Evolutionary conservation across 257 asterid genomes (phyloP).

Genomic region (Marsdenia floribunda): DNA sequence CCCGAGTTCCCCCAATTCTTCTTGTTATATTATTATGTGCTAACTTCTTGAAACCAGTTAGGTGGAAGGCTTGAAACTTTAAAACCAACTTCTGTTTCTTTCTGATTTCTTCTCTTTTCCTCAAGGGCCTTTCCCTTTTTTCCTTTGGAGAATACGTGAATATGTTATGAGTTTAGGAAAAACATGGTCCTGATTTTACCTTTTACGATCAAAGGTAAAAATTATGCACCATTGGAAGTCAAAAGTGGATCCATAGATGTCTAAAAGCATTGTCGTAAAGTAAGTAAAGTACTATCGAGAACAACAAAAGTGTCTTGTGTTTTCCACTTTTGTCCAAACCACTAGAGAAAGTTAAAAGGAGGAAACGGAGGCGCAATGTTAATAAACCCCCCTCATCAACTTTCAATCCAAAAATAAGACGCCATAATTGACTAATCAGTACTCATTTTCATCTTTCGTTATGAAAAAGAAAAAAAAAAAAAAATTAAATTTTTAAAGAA

Average conservation of each 20-base stretch:
- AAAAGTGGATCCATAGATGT: constrained; percentile 39
- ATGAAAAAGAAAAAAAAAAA: constrained; percentile 9
- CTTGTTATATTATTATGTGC: not conserved
- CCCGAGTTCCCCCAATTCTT: not conserved
- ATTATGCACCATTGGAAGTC: constrained; percentile 32
- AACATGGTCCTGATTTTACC: not conserved
- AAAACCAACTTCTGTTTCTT: not conserved
- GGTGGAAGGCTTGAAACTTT: not conserved
- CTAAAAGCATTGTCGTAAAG: constrained; percentile 45
- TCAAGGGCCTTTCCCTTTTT: not conserved
- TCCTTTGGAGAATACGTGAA: not conserved
- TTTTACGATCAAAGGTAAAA: not conserved
- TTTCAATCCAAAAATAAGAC: constrained; percentile 23
- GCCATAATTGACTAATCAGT: constrained; percentile 64
- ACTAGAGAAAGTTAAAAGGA: constrained; percentile 25
- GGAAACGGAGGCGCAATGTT: constrained; percentile 22
- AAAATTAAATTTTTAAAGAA: not conserved
- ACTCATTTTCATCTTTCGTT: not conserved
- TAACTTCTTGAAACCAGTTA: not conserved
- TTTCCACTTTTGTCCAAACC: constrained; percentile 27
- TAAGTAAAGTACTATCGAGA: constrained; percentile 55
- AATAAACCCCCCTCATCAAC: constrained; percentile 12
- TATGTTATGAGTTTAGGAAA: not conserved
- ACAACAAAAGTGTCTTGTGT: constrained; percentile 49
- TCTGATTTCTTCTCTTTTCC: not conserved